Evolutionary conservation across 768 basidiomycete genomes (phyloP), one percentile per base, ranked within the genome.

Genomic region (Sistotremastrum suecicum): DNA sequence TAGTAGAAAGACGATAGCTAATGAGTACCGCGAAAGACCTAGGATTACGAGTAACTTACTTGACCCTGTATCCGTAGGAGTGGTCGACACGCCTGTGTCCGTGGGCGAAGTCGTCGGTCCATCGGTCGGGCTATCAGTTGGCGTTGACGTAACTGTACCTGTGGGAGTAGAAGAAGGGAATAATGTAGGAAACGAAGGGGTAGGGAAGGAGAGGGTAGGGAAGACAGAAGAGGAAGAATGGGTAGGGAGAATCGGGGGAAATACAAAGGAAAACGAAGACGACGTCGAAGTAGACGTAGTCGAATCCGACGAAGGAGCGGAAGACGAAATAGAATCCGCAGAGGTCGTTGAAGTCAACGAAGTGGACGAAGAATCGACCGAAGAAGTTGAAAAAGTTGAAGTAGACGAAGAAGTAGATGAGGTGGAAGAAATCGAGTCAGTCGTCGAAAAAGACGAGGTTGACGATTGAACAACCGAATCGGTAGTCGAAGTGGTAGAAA

Each of bases 151-250:
- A 36, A 69, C 67, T 29, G 70, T 58, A 45, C 73, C 57, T 54
- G 71, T 72, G 0, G 67, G 63, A 8, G 71, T 61, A 31, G 60
- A 66, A 0, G 71, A 65, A 37, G 65, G 59, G 45, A 58, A 58
- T 37, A 42, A 37, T 31, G 49, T 41, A 8, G 37, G 30, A 20
- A 20, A 20, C 20, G 20, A 20, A 20, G 20, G 20, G 20, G 20
- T 20, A 20, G 20, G 20, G 20, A 20, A 20, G 20, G 20, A 20
- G 2, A 20, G 20, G 20, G 20, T 20, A 20, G 20, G 20, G 20
- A 20, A 20, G 20, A 20, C 20, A 20, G 20, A 20, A 20, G 20
- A 20, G 20, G 20, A 20, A 20, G 20, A 20, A 20, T 20, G 20
- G 20, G 20, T 20, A 2, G 20, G 20, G 20, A 20, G 20, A 20